Base-by-base conservation (phyloP, 2,329 filamentous ascomycete genomes). In the Macrophomina tecta region DNA sequence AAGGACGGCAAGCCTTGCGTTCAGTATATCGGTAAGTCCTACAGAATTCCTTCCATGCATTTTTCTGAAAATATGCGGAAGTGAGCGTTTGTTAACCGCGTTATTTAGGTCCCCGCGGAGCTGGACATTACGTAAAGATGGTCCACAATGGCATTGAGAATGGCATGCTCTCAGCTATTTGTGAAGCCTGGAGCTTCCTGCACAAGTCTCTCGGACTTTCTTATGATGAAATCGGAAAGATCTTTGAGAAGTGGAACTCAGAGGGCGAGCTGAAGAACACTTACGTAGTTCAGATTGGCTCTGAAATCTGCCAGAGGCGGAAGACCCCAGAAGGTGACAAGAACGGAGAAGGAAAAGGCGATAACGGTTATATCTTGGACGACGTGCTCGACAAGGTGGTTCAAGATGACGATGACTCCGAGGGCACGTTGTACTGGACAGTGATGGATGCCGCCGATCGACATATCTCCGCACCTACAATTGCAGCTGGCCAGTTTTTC, bases 81-180 rank as follows among this genome's bases (percentile, higher is more conserved):
- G 23, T 23, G 23, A 23, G 23, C 34, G 3, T 16, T 6, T 55
- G 3, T 55, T 40, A 16, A 30, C 34, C 8, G 34, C 32, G 3
- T 0, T 11, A 2, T 12, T n/a, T 11, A 58, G 53, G 53, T 0
- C 81, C 82, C 0, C 82, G 81, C 0, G 86, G 86, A 4, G 81
- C 82, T 3, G 86, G 86, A 0, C 86, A 89, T 72, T 89, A 84
- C 69, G 85, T 88, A 7, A 89, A 89, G 76, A 89, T 88, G 85
- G 81, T 88, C 2, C 86, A 89, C 71, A 88, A 89, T 68, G 86
- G 86, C 0, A 88, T 89, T 65, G 86, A 89, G 71, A 85, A 87
- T 61, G 86, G 84, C 0, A 86, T 89, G 81, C 80, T 89, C 73
- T 83, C 82, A n/a, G 76, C 80, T 0, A 75, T 87, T 7, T 83